Evolutionary conservation across 2,329 filamentous ascomycete genomes (phyloP), one percentile per base, ranked within the genome.

Genomic region (Phaeoacremonium minimum): DNA sequence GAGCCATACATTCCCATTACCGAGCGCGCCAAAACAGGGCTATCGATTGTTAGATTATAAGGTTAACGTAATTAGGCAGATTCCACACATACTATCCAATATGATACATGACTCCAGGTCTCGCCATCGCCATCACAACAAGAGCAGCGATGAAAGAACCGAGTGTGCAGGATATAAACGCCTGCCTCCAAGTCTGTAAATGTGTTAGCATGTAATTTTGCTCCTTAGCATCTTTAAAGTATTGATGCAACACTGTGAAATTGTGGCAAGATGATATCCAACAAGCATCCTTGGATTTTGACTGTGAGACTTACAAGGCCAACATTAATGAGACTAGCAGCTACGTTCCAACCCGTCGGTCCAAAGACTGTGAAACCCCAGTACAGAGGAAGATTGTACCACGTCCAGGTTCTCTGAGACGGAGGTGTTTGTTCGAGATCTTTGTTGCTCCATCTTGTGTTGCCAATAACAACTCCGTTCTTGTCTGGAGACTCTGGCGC

Each of bases 1-100:
- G 61, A 55, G n/a, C 62, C 63, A 51, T 60, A 67, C 47, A 63
- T 62, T 13, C 63, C 63, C 57, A 61, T 62, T 15, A 59, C 52
- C 0, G 55, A 54, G 12, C 63, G 52, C 32, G 54, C 58, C 18
- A 63, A 55, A 9, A 66, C 54, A 11, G 63, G 58, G 42, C 46
- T 48, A 7, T 15, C 14, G 4, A 3, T 15, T 19, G 30, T n/a
- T 32, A 18, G 6, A 18, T 14, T 6, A 4, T 7, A 12, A 3
- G 1, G 28, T 46, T n/a, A 48, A 33, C 4, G 4, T 7, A 6
- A 15, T 2, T 9, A 7, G 4, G 15, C 0, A 14, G 13, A n/a
- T n/a, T n/a, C n/a, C n/a, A n/a, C 11, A 2, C 47, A 30, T 26
- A 50, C 47, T 49, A 55, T 33, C 51, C 51, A 1, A 55, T 33